Base-by-base conservation (phyloP, 495 filamentous ascomycete genomes). In the Aspergillus wentii region DNA sequence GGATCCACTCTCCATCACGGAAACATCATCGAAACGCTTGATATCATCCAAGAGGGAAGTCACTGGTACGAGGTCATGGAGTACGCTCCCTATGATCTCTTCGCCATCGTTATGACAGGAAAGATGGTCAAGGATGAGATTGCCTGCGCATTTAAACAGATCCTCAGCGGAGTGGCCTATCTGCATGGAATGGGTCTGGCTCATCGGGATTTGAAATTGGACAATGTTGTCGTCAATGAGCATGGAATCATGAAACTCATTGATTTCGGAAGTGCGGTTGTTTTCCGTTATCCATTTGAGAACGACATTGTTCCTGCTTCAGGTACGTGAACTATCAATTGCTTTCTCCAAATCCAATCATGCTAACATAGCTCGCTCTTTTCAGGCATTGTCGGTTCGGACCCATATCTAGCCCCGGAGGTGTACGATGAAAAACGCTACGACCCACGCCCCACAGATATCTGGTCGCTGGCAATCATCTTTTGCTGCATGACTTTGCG, bases 61-160 rank as follows among this genome's bases (percentile, higher is more conserved):
- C 86, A 83, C 44, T 99, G 92, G 90, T 99, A 94, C 59, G 94
- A 95, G 56, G 92, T 99, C 19, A 99, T 99, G 92, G 92, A 99
- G 56, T 97, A 94, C 57, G 94, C 89, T n/a, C 92, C 92, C 4
- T 99, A 67, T 51, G 92, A 99, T 62, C 72, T 99, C 11, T 99
- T 99, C 59, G 92, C 92, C 17, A 94, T 94, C 44, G 92, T 99
- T 45, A 99, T 99, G 92, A 97, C 92, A 0, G 92, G 92, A 13
- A 97, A 92, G 64, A 99, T 99, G 92, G 76, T 76, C 26, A 82
- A 88, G 37, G 85, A 94, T 41, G 92, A 99, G 62, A 74, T 96
- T 36, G 79, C 77, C 2, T 99, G 92, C 59, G 81, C 79, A 34
- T 96, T 95, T 54, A 74, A 95, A 49, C 92, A 99, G 60, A 95